Evolutionary conservation across 495 filamentous ascomycete genomes (phyloP).

Genomic region (Achaetomiella virescens): DNA sequence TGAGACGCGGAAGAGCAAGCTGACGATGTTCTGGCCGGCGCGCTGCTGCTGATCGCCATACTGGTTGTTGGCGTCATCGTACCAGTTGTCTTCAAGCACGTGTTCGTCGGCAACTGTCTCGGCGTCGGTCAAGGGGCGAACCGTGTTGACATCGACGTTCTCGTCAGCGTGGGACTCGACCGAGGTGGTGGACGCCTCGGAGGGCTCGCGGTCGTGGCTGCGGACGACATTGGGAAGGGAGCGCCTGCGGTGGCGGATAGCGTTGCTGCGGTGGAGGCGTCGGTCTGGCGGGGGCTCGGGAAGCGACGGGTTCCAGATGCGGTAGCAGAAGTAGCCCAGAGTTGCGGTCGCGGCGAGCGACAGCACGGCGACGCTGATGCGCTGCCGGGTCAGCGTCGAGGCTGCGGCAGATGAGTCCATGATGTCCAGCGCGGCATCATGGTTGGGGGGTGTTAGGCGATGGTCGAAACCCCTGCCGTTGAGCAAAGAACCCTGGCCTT

Average conservation of each 20-base stretch:
- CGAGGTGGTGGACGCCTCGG: conserved; percentile 28
- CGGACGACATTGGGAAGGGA: conserved; percentile 22
- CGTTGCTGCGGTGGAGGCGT: conserved; percentile 55
- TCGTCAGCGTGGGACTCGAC: conserved; percentile 44
- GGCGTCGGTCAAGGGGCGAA: conserved; percentile 41
- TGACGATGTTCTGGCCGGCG: conserved; percentile 68
- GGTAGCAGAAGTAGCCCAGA: conserved; percentile 38
- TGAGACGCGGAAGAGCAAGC: conserved; percentile 69
- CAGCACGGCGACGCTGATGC: conserved; percentile 33
- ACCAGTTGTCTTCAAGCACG: conserved; percentile 53
- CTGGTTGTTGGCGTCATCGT: conserved; percentile 33
- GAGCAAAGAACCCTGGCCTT: too few species aligned
- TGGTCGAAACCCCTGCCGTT: neutral
- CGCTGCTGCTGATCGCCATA: conserved; percentile 40
- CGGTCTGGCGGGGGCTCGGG: conserved; percentile 20
- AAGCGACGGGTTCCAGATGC: conserved; percentile 19
- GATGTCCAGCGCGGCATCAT: conserved; percentile 21
- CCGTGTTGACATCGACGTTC: conserved; percentile 30
- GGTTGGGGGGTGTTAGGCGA: conserved; percentile 1
- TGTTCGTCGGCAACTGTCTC: conserved; percentile 56
- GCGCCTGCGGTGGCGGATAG: conserved; percentile 44
- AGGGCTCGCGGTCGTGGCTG: conserved; percentile 18
- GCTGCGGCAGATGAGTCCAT: conserved; percentile 34
- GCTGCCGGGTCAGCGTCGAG: conserved; percentile 40
- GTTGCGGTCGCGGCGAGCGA: conserved; percentile 33